These are phyloP conservation scores for Seiridium unicorne DNA, from an alignment of 2,329 filamentous ascomycete species.

Conservation along the genomic window DNA sequence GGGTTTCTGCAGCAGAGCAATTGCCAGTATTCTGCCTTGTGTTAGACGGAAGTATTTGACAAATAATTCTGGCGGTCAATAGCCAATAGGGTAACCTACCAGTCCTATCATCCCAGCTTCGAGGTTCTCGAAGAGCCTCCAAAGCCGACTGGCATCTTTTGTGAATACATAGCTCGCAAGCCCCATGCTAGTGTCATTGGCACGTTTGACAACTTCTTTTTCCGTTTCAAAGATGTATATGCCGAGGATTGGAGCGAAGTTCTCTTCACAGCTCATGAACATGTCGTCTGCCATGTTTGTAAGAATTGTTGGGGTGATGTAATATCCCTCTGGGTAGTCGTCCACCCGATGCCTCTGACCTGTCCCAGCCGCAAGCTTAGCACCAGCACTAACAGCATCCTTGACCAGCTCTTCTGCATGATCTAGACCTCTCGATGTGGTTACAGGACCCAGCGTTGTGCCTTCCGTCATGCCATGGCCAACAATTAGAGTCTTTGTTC, in stretches of 20 bases:
- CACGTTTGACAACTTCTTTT: slow-evolving; percentile 50
- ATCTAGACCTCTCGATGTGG: slow-evolving; percentile 51
- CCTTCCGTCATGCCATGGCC: slow-evolving; percentile 59
- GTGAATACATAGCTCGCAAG: slow-evolving; percentile 59
- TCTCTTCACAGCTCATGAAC: slow-evolving; percentile 49
- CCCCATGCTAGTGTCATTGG: slow-evolving; percentile 60
- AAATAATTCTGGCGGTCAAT: too few species aligned
- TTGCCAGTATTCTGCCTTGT: slow-evolving; percentile 37
- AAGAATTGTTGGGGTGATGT: slow-evolving; percentile 62
- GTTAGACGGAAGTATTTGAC: slow-evolving; percentile 1
- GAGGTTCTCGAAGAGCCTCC: slow-evolving; percentile 57
- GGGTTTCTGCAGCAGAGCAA: slow-evolving; percentile 39
- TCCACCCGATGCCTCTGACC: slow-evolving; percentile 40
- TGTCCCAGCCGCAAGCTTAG: slow-evolving; percentile 61
- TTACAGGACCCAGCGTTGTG: slow-evolving; percentile 61
- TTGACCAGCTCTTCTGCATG: slow-evolving; percentile 60
- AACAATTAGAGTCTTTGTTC: slow-evolving; percentile 52
- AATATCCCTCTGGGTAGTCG: slow-evolving; percentile 48
- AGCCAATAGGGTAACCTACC: slow-evolving; percentile 31
- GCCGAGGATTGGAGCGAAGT: slow-evolving; percentile 58
- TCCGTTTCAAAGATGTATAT: slow-evolving; percentile 56
- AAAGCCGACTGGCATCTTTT: slow-evolving; percentile 56
- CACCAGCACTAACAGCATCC: slow-evolving; percentile 63
- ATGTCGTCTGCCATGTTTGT: slow-evolving; percentile 46
- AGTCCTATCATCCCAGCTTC: slow-evolving; percentile 51